These are phyloP conservation scores for Schizonepeta tenuifolia DNA, from an alignment of 257 asterid genomes.

Conservation along the genomic window DNA sequence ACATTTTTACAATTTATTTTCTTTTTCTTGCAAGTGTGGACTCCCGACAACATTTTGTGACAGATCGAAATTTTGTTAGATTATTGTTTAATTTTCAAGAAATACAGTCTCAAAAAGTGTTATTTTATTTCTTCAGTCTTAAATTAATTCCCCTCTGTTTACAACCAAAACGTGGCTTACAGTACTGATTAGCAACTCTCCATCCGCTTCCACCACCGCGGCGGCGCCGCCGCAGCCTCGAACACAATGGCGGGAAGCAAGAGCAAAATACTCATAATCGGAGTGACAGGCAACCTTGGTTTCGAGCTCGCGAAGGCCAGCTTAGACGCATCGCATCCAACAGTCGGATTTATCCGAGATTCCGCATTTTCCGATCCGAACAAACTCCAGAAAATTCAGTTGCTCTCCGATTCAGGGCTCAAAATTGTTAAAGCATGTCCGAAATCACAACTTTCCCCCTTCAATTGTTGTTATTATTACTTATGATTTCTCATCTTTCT, in stretches of 20 bases:
- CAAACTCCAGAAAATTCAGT: conserved; percentile 56
- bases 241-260: conserved; percentile 43
- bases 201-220: conserved; percentile 1
- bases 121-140: no score
- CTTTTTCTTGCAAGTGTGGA: no score
- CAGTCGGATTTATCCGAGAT: conserved; percentile 81
- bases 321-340: conserved; percentile 64
- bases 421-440: conserved; percentile 51
- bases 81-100: no score
- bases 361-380: conserved; percentile 69
- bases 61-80: no score
- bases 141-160: no score
- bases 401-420: conserved; percentile 61
- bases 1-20: no score
- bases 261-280: conserved; percentile 75
- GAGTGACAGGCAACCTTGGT: conserved; percentile 85
- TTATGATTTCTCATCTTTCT: not conserved
- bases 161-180: no score
- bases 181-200: not conserved
- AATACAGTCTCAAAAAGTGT: no score
- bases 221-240: not conserved
- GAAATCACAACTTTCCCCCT: not conserved
- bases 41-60: no score
- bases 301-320: conserved; percentile 82
- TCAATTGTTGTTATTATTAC: not conserved